Percentiles rank a stretch among this genome's conserved stretches.
Evolutionary conservation across 768 basidiomycete genomes (phyloP).

Genomic region (Hericium rajendrae): DNA sequence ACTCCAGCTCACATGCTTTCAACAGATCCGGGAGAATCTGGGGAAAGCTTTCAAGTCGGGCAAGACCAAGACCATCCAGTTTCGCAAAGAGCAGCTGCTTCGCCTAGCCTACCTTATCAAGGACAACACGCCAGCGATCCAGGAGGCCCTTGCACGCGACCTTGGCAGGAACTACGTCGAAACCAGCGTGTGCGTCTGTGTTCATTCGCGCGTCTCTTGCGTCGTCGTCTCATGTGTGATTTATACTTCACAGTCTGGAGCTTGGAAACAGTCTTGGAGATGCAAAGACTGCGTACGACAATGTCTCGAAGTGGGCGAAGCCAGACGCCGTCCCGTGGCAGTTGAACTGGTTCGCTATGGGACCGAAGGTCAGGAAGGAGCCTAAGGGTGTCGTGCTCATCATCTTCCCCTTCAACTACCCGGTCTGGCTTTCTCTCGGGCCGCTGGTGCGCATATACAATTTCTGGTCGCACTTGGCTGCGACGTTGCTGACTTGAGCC

Average conservation of each 20-base stretch:
- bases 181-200: slow-evolving; percentile 33
- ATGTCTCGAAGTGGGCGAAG: slow-evolving; percentile 69
- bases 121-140: slow-evolving; percentile 58
- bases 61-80: slow-evolving; percentile 55
- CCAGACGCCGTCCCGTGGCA: slow-evolving; percentile 47
- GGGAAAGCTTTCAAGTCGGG: slow-evolving; percentile 52
- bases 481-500: neutral
- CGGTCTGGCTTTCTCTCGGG: slow-evolving; percentile 45
- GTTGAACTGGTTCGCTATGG: slow-evolving; percentile 47
- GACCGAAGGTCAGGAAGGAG: slow-evolving; percentile 60
- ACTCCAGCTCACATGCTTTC: neutral
- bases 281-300: slow-evolving; percentile 42
- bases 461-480: neutral
- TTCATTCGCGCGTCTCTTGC: too few relatives aligned
- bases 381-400: slow-evolving; percentile 68
- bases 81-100: slow-evolving; percentile 68
- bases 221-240: neutral
- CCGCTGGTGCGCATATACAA: slow-evolving; percentile 41
- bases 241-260: slow-evolving; percentile 41
- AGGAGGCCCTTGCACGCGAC: slow-evolving; percentile 49
- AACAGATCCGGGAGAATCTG: slow-evolving; percentile 48
- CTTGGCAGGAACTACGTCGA: slow-evolving; percentile 57
- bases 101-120: slow-evolving; percentile 64
- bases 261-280: slow-evolving; percentile 44
- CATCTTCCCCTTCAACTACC: slow-evolving; percentile 72